Conservation (phyloP, 2,329 filamentous ascomycete species). For the Pseudocercospora eumusae region DNA sequence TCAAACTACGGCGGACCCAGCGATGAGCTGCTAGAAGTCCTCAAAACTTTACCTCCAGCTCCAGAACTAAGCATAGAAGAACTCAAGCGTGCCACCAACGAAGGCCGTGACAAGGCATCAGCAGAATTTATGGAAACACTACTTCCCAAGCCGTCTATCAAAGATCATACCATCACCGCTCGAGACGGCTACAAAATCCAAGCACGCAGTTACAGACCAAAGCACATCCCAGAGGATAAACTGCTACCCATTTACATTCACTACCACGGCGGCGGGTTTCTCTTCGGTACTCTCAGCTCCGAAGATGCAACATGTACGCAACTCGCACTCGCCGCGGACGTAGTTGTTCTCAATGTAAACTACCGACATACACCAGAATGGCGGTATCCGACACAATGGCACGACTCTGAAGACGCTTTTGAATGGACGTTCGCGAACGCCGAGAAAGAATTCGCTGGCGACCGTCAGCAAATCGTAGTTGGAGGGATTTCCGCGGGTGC, state of each 20-base stretch:
- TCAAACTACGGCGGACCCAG: conserved; percentile 26
- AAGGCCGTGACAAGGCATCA: conserved; percentile 22
- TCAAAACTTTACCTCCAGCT: conserved; percentile 18
- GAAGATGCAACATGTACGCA: conserved; percentile 57
- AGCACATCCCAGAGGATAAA: conserved; percentile 34
- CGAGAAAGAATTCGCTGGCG: conserved; percentile 40
- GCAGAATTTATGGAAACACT: conserved; percentile 19
- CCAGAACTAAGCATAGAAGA: conserved; percentile 20
- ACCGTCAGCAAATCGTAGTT: conserved; percentile 46
- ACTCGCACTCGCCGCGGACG: conserved; percentile 47
- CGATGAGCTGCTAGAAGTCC: conserved; percentile 21
- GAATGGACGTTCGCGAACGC: conserved; percentile 56
- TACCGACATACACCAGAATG: conserved; percentile 62
- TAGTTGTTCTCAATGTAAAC: conserved; percentile 57
- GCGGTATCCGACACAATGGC: conserved; percentile 55
- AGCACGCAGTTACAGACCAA: conserved; percentile 52
- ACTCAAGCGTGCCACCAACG: conserved; percentile 21
- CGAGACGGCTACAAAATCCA: conserved; percentile 51
- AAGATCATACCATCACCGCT: conserved; percentile 40
- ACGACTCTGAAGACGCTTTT: conserved; percentile 58
- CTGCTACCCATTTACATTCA: conserved; percentile 50
- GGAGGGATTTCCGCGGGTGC: conserved; percentile 55
- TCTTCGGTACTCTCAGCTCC: conserved; percentile 56
- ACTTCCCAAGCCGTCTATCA: conserved; percentile 8
- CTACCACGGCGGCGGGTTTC: conserved; percentile 59